Evolutionary conservation across 169 alveolate species (phyloP).

Genomic region (Plasmodium inui): DNA sequence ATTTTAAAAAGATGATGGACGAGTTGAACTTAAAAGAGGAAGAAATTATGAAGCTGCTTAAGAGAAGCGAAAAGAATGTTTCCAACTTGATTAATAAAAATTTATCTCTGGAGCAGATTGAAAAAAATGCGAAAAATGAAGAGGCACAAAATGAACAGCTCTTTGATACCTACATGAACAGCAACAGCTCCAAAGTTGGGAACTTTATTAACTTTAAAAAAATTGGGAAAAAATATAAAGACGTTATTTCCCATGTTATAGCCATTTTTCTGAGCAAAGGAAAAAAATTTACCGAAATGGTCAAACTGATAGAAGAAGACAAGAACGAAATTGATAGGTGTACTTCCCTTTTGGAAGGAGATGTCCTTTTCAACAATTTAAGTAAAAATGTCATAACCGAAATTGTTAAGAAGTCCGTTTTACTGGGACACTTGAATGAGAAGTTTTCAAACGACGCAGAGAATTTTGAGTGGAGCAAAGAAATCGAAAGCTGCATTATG

Average conservation of each 20-base stretch:
- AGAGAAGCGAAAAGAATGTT: constrained; percentile 54
- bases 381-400: constrained; percentile 17
- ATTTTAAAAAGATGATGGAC: constrained; percentile 47
- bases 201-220: constrained; percentile 59
- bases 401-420: constrained; percentile 44
- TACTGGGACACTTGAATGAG: constrained; percentile 56
- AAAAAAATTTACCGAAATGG: constrained; percentile 14
- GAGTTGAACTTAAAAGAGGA: constrained; percentile 61
- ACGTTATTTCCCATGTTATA: constrained; percentile 53
- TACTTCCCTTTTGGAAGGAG: constrained; percentile 3
- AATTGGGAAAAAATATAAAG: constrained; percentile 68
- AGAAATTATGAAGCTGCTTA: constrained; percentile 24
- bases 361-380: constrained; percentile 28
- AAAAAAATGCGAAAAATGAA: constrained; percentile 60
- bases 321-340: constrained; percentile 4
- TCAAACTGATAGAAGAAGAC: constrained; percentile 35
- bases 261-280: constrained; percentile 16
- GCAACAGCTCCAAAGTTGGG: constrained; percentile 16
- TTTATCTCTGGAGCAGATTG: constrained; percentile 50
- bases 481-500: constrained; percentile 21
- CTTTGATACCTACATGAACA: constrained; percentile 58
- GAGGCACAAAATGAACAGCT: constrained; percentile 49
- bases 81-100: constrained; percentile 48
- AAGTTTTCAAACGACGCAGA: constrained; percentile 53
- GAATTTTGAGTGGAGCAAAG: constrained; percentile 48